These are phyloP conservation scores for Alternaria alternata DNA, from an alignment of 2,329 filamentous ascomycete species.

Conservation along the genomic window DNA sequence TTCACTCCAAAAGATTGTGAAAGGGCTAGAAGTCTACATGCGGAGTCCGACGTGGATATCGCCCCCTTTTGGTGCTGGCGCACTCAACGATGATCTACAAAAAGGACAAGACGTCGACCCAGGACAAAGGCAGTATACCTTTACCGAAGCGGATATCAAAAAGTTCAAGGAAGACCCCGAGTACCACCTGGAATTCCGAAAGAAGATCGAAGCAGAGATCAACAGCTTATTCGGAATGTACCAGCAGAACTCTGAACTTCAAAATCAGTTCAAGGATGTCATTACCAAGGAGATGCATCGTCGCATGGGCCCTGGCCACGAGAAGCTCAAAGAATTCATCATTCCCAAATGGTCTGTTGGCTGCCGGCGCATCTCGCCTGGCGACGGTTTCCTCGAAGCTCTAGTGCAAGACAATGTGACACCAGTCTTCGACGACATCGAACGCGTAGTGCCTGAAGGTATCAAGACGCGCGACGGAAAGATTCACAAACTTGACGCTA, in stretches of 20 bases:
- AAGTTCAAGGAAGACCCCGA: conserved; percentile 66
- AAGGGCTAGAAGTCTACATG: conserved; percentile 48
- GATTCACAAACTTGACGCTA: conserved; percentile 42
- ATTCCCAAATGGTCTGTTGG: conserved; percentile 60
- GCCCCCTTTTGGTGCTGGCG: conserved; percentile 49
- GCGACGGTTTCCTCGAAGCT: conserved; percentile 45
- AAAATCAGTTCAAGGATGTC: conserved; percentile 53
- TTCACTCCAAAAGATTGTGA: conserved; percentile 49
- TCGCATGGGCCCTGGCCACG: conserved; percentile 50
- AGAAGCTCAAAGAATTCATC: conserved; percentile 55
- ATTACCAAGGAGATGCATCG: conserved; percentile 54
- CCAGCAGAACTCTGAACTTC: conserved; percentile 57
- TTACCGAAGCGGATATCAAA: conserved; percentile 63
- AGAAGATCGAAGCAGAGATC: conserved; percentile 59
- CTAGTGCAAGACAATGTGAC: conserved; percentile 42
- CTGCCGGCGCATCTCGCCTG: conserved; percentile 44
- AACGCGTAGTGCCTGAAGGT: conserved; percentile 48
- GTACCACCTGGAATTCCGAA: conserved; percentile 60
- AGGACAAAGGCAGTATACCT: conserved; percentile 54
- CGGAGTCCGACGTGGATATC: conserved; percentile 53
- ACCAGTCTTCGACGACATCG: conserved; percentile 38
- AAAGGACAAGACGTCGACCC: conserved; percentile 51
- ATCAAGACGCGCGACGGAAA: conserved; percentile 40
- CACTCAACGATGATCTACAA: conserved; percentile 43
- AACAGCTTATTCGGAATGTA: conserved; percentile 64